Base-by-base conservation (phyloP, 2,329 filamentous ascomycete genomes). In the Beauveria sp. region DNA sequence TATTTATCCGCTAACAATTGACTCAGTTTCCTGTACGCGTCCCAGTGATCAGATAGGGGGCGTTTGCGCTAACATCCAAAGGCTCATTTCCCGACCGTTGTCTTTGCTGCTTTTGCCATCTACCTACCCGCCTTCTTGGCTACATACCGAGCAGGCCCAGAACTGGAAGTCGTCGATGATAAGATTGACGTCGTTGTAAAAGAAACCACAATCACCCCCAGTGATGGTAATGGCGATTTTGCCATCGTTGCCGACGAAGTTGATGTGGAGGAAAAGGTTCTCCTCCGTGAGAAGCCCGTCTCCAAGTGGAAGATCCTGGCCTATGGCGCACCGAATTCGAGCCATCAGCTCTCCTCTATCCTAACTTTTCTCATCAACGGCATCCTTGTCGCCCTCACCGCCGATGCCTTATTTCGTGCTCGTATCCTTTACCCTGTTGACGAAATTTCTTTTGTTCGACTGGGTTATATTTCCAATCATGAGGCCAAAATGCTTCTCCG, bases 381-480 rank as follows among this genome's bases (percentile, higher is more conserved):
- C 20, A 74, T 81, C 3, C 77, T 94, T 46, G 80, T 91, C 6
- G 77, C 83, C 9, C 84, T 93, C 73, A 84, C 87, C 0, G 80
- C 87, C 28, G 94, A 99, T 72, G 83, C 92, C 44, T 80, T 96
- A 16, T 92, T 90, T 70, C 84, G 89, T 22, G 88, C 89, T 2
- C 84, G 85, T 12, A 72, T 87, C 62, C 82, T 88, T 40, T 81
- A 96, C 71, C 85, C 88, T 4, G 85, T 80, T 28, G 77, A 90
- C 30, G 86, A 96, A 65, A 77, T 96, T 12, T 90, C 92, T 0
- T 96, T 99, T 71, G 90, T 90, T 46, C 84, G 94, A 9, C 78
- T 96, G 18, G 94, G 94, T 28, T 93, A 93, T 71, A 88, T 97
- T 30, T 96, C 92, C 5, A 83, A 90, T 20, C 84, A 80, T 0